Evolutionary conservation across 1,139 yeast genomes (phyloP).

Genomic region (Kazachstania sp.): DNA sequence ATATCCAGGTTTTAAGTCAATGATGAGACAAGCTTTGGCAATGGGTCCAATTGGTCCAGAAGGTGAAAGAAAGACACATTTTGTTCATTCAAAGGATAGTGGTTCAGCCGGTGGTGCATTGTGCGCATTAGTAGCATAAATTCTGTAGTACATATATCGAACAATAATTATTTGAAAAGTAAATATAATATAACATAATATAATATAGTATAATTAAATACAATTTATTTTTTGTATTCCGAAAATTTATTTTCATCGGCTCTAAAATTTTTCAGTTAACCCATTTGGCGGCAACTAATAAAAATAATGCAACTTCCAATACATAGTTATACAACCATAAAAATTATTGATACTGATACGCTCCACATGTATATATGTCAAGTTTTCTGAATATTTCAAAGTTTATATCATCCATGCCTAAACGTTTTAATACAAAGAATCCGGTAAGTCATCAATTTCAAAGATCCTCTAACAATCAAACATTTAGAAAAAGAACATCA

Average conservation of each 20-base stretch:
- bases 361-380: too few species aligned
- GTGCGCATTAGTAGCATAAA: slow-evolving; percentile 47
- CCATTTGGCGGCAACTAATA: too few species aligned
- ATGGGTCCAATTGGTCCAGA: slow-evolving; percentile 63
- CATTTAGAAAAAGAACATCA: background rate
- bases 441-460: slow-evolving; percentile 2
- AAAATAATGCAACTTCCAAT: too few species aligned
- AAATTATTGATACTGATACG: too few species aligned
- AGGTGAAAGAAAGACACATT: slow-evolving; percentile 57
- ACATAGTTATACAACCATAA: too few species aligned
- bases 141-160: background rate
- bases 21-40: slow-evolving; percentile 66
- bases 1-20: slow-evolving; percentile 78
- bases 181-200: background rate
- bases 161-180: background rate
- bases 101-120: slow-evolving; percentile 96
- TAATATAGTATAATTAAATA: too few species aligned
- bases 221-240: too few species aligned
- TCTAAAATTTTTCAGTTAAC: too few species aligned
- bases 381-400: too few species aligned
- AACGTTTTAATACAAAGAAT: slow-evolving; percentile 4
- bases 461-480: background rate
- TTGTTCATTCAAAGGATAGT: slow-evolving; percentile 71
- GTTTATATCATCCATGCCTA: background rate
- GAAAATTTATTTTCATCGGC: too few species aligned